Conservation (phyloP, 495 filamentous ascomycete genomes). For the Hypoxylon intermedium region DNA sequence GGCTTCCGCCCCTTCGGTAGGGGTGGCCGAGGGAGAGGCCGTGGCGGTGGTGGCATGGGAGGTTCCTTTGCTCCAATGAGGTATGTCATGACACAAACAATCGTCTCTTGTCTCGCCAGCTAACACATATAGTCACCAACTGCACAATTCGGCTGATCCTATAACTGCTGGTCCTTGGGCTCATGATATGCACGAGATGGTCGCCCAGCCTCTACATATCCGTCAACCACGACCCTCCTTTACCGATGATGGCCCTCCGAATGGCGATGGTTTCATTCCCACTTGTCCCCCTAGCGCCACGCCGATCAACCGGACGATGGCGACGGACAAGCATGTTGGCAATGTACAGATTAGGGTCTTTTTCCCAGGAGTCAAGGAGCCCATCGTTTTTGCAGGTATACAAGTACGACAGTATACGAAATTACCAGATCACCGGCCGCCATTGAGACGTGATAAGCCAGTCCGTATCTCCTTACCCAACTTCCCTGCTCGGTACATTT, state of each 20-base stretch:
- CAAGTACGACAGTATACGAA: slow-evolving; percentile 87
- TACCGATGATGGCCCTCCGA: slow-evolving; percentile 51
- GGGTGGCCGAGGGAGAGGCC: slow-evolving; percentile 62
- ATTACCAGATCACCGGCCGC: slow-evolving; percentile 92
- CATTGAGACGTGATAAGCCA: slow-evolving; percentile 93
- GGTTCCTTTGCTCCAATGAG: slow-evolving; percentile 65
- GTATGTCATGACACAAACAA: slow-evolving; percentile 52
- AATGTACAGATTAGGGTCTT: slow-evolving; percentile 84
- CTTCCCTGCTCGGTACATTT: slow-evolving; percentile 81
- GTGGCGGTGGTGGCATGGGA: slow-evolving; percentile 54
- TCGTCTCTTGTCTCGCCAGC: slow-evolving; percentile 22
- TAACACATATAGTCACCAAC: slow-evolving; percentile 50
- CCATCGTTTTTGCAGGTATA: slow-evolving; percentile 73
- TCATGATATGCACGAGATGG: slow-evolving; percentile 93
- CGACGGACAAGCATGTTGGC: slow-evolving; percentile 67
- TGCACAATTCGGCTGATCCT: slow-evolving; percentile 59
- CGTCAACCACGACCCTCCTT: slow-evolving; percentile 47
- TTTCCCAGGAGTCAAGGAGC: slow-evolving; percentile 73
- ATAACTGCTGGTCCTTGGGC: slow-evolving; percentile 79
- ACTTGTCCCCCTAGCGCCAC: slow-evolving; percentile 51
- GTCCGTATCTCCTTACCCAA: slow-evolving; percentile 91
- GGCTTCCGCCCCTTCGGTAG: slow-evolving; percentile 75
- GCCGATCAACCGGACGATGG: slow-evolving; percentile 65
- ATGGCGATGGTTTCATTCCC: slow-evolving; percentile 54
- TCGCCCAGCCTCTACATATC: slow-evolving; percentile 57